A percentile compares a stretch with the other conserved stretches of the same genome.
Evolutionary conservation across 2,329 filamentous ascomycete genomes (phyloP).

Genomic region (Blastomyces silverae): DNA sequence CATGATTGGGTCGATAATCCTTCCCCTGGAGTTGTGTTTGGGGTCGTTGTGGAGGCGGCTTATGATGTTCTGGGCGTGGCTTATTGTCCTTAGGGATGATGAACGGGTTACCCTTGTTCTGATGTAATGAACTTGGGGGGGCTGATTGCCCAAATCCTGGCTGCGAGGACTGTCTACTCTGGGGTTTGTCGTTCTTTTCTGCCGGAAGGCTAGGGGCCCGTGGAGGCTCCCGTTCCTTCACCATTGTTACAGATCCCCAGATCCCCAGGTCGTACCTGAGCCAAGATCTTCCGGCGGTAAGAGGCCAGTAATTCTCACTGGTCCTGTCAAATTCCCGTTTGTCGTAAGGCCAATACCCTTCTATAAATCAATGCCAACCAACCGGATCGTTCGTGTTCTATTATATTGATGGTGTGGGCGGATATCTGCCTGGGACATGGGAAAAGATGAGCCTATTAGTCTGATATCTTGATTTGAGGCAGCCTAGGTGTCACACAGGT

Average conservation of each 20-base stretch:
- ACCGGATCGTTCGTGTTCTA: background rate
- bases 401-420: background rate
- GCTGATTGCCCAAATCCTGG: conserved; percentile 55
- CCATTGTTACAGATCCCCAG: conserved; percentile 2
- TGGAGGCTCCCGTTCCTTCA: conserved; percentile 13
- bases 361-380: background rate
- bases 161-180: background rate
- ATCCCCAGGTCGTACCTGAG: background rate
- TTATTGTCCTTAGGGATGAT: conserved; percentile 47
- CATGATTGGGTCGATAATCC: background rate
- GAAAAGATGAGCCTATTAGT: background rate
- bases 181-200: background rate
- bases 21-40: background rate
- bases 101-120: conserved; percentile 39
- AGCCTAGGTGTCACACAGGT: background rate
- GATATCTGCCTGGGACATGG: background rate
- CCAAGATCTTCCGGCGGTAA: background rate
- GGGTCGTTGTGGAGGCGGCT: conserved; percentile 25
- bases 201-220: background rate
- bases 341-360: background rate
- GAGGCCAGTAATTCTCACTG: background rate
- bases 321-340: background rate
- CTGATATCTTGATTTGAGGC: background rate
- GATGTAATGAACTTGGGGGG: conserved; percentile 40
- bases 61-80: conserved; percentile 46